Evolutionary conservation across 345 rosid genomes (phyloP).

Genomic region (Rhizophora mangle): DNA sequence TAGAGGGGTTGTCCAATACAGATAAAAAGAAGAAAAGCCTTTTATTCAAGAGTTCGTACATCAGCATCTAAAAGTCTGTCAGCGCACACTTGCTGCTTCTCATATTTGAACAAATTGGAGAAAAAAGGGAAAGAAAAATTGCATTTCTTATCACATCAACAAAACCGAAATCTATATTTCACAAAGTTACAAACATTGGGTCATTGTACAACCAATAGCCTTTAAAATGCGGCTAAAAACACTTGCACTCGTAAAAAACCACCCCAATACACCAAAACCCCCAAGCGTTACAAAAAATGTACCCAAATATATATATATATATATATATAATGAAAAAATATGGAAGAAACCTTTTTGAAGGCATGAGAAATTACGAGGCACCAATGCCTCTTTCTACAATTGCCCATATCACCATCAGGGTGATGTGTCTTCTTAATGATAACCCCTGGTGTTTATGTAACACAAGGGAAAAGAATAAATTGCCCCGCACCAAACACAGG

Average conservation of each 20-base stretch:
- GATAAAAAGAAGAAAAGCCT: too few relatives aligned
- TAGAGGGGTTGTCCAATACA: too few relatives aligned
- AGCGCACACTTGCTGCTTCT: too few relatives aligned
- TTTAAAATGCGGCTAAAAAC: constrained; percentile 31
- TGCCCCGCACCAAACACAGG: constrained; percentile 25
- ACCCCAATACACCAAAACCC: constrained; percentile 18
- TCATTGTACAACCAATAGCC: constrained; percentile 28
- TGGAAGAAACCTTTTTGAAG: constrained; percentile 21
- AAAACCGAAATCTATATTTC: neutral
- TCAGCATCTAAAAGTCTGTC: too few relatives aligned
- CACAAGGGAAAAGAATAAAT: constrained; percentile 42
- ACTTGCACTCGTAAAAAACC: constrained; percentile 10
- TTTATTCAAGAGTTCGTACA: too few relatives aligned
- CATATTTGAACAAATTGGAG: too few relatives aligned
- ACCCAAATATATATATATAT: neutral
- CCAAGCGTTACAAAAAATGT: constrained; percentile 11
- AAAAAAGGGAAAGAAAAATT: too few relatives aligned
- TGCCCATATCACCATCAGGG: constrained; percentile 34
- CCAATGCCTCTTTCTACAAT: constrained; percentile 21
- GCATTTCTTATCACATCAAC: neutral
- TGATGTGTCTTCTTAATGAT: constrained; percentile 37
- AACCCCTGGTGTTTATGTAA: constrained; percentile 40
- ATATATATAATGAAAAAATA: constrained; percentile 9
- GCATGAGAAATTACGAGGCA: constrained; percentile 23
- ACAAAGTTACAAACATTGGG: constrained; percentile 14